phyloP scores from a whole-genome alignment of 345 rosid species.

The Linum usitatissimum region DNA sequence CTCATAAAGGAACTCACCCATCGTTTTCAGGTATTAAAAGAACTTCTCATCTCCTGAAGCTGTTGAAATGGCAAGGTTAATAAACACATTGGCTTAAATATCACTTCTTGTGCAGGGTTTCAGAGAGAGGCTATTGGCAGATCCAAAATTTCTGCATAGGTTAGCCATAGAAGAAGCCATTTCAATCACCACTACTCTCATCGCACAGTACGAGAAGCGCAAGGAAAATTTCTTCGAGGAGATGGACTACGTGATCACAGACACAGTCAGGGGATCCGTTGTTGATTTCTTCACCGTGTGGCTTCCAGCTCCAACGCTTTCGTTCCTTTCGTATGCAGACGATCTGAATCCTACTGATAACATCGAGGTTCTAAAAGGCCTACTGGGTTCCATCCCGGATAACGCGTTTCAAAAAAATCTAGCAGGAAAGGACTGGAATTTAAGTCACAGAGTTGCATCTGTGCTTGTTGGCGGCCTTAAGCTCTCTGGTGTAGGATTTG shows the following conservation, averaged over 20 bases:
- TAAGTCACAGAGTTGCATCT: slow-evolving; percentile 68
- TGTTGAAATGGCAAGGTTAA: background rate
- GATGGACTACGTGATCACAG: slow-evolving; percentile 85
- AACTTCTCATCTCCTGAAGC: background rate
- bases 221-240: slow-evolving; percentile 84
- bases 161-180: slow-evolving; percentile 90
- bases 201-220: slow-evolving; percentile 86
- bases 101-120: slow-evolving; percentile 57
- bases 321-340: slow-evolving; percentile 63
- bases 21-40: slow-evolving; percentile 59
- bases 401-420: slow-evolving; percentile 88
- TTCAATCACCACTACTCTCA: slow-evolving; percentile 75
- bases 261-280: slow-evolving; percentile 63
- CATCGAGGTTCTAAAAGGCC: slow-evolving; percentile 51
- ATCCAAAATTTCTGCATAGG: slow-evolving; percentile 81
- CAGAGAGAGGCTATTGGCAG: slow-evolving; percentile 85
- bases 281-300: slow-evolving; percentile 89
- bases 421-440: slow-evolving; percentile 71
- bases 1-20: slow-evolving; percentile 68
- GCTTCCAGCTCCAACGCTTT: slow-evolving; percentile 91
- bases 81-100: slow-evolving; percentile 1
- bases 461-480: slow-evolving; percentile 78
- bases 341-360: slow-evolving; percentile 38
- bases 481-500: slow-evolving; percentile 73
- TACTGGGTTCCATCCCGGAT: slow-evolving; percentile 83